Base-by-base conservation (phyloP, 116 monocot species). In the Dioscorea cayenensis region DNA sequence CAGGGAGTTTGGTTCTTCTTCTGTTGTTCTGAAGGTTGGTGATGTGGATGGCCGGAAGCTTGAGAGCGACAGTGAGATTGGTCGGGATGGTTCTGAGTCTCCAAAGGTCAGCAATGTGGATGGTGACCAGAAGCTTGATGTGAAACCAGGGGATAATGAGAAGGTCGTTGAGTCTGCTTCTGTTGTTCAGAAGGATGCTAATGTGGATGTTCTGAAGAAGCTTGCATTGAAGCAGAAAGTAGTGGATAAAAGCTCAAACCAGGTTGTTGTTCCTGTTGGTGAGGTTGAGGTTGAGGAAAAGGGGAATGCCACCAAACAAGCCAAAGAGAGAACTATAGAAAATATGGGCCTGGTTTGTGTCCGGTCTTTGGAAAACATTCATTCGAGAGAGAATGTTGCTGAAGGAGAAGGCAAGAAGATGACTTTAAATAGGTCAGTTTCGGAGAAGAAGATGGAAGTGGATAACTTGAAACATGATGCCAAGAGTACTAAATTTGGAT, bases 361-460 rank as follows among this genome's bases (percentile, higher is more conserved):
- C 1, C 21, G 7, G 35, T 61, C 35, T 60, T 36, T 12, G 2
- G 29, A 14, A 9, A 37, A 21, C 60, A 71, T 4, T 60, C 4
- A 2, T 27, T 59, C 36, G 0, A 29, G 16, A 59, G 32, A 32
- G 60, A 60, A 29, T 36, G 18, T 60, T 8, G 12, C 22, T 21
- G 60, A 38, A 60, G 48, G 52, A 28, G 20, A 36, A 3, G 7
- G 21, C 37, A 62, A 63, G 48, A 64, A 64, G 68, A 64, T 35
- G 32, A 0, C 27, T 59, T 25, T 60, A 14, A 3, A n/a, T 35
- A 25, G 36, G 3, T 50, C 49, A 48, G 25, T 20, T 28, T 19
- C 52, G 22, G 50, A 75, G n/a, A 75, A 67, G 36, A 58, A 74
- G 38, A 55, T 68, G 66, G 62, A 37, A 55, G 28, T 59, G 58